Evolutionary conservation across 495 filamentous ascomycete species (phyloP).

Genomic region (Penicillium pulvis): DNA sequence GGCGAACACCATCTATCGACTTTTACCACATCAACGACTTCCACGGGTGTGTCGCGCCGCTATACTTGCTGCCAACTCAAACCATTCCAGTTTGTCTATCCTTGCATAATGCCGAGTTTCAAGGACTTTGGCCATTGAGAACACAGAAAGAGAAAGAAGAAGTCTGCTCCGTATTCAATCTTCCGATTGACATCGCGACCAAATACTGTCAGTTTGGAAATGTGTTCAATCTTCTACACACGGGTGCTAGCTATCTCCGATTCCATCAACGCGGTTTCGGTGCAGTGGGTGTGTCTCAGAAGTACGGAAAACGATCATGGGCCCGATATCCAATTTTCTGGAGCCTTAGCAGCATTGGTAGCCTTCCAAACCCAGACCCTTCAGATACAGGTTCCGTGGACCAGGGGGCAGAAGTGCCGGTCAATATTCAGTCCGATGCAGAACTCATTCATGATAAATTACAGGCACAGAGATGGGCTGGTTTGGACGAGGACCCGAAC

Average conservation of each 20-base stretch:
- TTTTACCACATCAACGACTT: conserved; percentile 84
- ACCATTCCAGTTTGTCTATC: conserved; percentile 52
- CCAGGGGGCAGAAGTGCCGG: conserved; percentile 58
- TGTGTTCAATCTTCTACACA: conserved; percentile 73
- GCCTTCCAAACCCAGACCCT: conserved; percentile 75
- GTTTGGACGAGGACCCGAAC: conserved; percentile 62
- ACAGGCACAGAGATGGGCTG: conserved; percentile 79
- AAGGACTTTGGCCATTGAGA: conserved; percentile 74
- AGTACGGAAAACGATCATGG: conserved; percentile 74
- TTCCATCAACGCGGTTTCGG: conserved; percentile 75
- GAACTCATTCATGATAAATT: conserved; percentile 52
- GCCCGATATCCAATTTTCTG: conserved; percentile 79
- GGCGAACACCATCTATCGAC: conserved; percentile 60
- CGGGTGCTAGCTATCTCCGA: conserved; percentile 69
- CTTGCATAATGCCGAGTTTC: conserved; percentile 72
- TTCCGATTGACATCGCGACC: conserved; percentile 42
- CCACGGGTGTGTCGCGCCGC: conserved; percentile 70
- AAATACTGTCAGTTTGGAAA: conserved; percentile 63
- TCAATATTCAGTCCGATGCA: conserved; percentile 53
- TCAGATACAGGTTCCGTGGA: conserved; percentile 64
- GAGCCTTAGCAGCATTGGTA: conserved; percentile 69
- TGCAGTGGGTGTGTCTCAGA: conserved; percentile 74
- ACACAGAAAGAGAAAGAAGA: conserved; percentile 66
- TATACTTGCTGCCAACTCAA: conserved; percentile 68
- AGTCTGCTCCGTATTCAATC: conserved; percentile 71